Percentiles rank a stretch among this genome's conserved stretches.
Conservation (phyloP, 2,329 filamentous ascomycete genomes). For the Diaporthe sp. region DNA sequence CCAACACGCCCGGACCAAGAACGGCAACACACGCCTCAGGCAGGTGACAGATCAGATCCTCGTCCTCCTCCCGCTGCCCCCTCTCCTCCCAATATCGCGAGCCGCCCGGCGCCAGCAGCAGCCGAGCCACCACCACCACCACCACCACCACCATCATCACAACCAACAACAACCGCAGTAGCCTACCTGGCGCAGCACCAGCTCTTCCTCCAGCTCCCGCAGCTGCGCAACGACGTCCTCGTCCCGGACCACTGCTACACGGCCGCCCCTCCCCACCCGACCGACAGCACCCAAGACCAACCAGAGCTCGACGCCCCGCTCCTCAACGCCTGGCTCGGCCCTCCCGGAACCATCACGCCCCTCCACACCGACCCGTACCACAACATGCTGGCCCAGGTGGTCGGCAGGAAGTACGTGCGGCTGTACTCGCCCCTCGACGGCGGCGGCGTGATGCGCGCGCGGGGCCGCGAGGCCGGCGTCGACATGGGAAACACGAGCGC, state of each 20-base stretch:
- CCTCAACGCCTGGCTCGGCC: constrained; percentile 94
- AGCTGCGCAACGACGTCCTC: constrained; percentile 78
- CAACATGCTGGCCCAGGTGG: constrained; percentile 89
- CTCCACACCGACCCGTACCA: constrained; percentile 95
- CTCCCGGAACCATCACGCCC: constrained; percentile 87
- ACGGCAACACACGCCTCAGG: background rate
- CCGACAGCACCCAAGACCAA: constrained; percentile 47
- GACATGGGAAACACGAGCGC: constrained; percentile 93
- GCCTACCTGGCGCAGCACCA: constrained; percentile 91
- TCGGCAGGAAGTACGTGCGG: constrained; percentile 91
- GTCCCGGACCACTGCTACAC: constrained; percentile 89
- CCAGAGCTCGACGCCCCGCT: constrained; percentile 64
- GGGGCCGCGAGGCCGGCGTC: constrained; percentile 74
- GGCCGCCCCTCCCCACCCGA: constrained; percentile 67
- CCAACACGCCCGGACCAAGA: background rate
- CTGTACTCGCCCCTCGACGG: constrained; percentile 77
- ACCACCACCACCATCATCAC: background rate
- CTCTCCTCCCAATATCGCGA: background rate
- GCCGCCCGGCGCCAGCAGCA: background rate
- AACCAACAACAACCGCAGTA: background rate
- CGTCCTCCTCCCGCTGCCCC: background rate
- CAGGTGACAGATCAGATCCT: constrained; percentile 1
- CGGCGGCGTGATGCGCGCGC: constrained; percentile 62
- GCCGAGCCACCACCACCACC: background rate
- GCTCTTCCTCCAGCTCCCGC: constrained; percentile 84